Percentiles rank a stretch among this genome's conserved stretches.
These are phyloP conservation scores for Benincasa hispida DNA, from an alignment of 306 rosid genomes.

Conservation along the genomic window DNA sequence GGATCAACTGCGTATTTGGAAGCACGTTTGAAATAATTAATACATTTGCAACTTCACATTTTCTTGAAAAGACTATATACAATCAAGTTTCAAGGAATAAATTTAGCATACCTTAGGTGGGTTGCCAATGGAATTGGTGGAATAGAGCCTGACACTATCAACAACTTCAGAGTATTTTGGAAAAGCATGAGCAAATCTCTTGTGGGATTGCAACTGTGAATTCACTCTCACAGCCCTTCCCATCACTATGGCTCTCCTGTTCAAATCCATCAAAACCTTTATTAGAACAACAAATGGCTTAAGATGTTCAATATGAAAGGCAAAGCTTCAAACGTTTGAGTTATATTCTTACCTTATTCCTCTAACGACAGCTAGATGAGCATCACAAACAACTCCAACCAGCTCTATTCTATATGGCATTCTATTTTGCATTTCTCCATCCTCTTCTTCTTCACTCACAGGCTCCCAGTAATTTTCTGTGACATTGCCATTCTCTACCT, in stretches of 20 bases:
- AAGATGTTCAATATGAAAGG: not conserved
- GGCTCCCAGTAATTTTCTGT: slow-evolving; percentile 80
- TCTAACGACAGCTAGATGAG: slow-evolving; percentile 78
- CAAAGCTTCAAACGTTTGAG: not conserved
- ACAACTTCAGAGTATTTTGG: slow-evolving; percentile 60
- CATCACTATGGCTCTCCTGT: slow-evolving; percentile 72
- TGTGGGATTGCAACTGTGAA: slow-evolving; percentile 81
- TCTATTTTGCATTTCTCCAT: slow-evolving; percentile 8
- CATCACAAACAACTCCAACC: slow-evolving; percentile 93
- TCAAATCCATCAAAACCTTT: not conserved
- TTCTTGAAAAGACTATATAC: not conserved
- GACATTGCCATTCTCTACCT: slow-evolving; percentile 50
- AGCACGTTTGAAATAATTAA: not conserved
- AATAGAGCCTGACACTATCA: slow-evolving; percentile 63
- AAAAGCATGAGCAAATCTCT: slow-evolving; percentile 77
- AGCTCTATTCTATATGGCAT: slow-evolving; percentile 80
- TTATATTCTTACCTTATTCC: slow-evolving; percentile 52
- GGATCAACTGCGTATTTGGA: slow-evolving; percentile 40
- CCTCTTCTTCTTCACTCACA: slow-evolving; percentile 30
- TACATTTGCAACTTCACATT: not conserved
- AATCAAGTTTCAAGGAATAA: not conserved
- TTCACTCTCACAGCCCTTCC: slow-evolving; percentile 85
- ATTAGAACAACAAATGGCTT: not conserved
- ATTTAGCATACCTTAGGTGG: slow-evolving; percentile 50
- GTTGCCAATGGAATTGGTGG: slow-evolving; percentile 36